phyloP scores from a whole-genome alignment of 2,329 filamentous ascomycete species.

The Fusarium sp. region DNA sequence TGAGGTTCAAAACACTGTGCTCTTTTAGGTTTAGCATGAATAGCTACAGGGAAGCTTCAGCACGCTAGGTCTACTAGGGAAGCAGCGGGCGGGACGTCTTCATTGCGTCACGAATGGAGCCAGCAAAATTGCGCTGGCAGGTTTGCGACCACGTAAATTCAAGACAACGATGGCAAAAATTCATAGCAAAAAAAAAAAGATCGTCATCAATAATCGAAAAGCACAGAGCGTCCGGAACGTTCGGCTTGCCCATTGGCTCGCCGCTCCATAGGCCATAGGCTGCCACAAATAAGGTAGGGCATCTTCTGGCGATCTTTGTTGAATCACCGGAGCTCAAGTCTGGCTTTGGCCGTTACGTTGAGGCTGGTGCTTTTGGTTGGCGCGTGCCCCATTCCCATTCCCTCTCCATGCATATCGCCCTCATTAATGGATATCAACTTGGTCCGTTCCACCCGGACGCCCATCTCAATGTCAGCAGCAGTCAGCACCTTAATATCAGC shows the following conservation, averaged over 20 bases:
- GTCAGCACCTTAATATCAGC: constrained; percentile 36
- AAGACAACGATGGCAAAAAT: constrained; percentile 10
- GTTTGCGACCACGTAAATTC: constrained; percentile 32
- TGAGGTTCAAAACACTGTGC: constrained; percentile 1
- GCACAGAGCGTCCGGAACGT: constrained; percentile 1
- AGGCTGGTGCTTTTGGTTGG: constrained; percentile 28
- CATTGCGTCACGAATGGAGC: constrained; percentile 46
- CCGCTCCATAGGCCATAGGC: neutral
- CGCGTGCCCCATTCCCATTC: constrained; percentile 19
- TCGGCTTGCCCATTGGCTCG: constrained; percentile 24
- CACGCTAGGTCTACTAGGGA: constrained; percentile 33
- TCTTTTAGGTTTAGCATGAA: constrained; percentile 27
- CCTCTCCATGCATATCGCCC: neutral
- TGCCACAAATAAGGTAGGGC: constrained; percentile 5
- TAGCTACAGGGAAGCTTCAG: constrained; percentile 41
- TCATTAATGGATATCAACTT: neutral
- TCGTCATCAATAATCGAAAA: constrained; percentile 26
- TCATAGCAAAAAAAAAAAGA: constrained; percentile 2
- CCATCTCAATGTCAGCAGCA: constrained; percentile 16
- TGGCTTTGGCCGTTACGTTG: constrained; percentile 36
- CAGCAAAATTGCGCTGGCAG: constrained; percentile 20
- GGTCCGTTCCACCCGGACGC: constrained; percentile 5
- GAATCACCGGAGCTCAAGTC: constrained; percentile 28
- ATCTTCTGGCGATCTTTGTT: constrained; percentile 30
- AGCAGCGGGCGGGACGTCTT: constrained; percentile 23